A percentile compares a stretch with the other conserved stretches of the same genome.
Evolutionary conservation across 176 grass and related monocot species (phyloP).

Genomic region (Pontederia crassipes): DNA sequence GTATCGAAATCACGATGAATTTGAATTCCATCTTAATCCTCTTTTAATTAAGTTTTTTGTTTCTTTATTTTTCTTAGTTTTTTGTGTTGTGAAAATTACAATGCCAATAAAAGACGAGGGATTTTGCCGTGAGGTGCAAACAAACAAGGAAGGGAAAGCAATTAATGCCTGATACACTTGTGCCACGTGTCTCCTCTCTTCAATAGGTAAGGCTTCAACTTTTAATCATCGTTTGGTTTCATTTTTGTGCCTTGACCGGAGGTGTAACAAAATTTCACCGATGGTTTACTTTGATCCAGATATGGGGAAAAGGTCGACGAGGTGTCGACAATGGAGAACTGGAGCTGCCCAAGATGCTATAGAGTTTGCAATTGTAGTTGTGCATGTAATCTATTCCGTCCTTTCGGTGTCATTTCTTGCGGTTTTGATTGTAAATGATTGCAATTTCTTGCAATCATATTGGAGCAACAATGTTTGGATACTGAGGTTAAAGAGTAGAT

Average conservation of each 20-base stretch:
- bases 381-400: constrained; percentile 57
- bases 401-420: neutral
- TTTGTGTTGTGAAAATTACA: constrained; percentile 5
- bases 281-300: constrained; percentile 25
- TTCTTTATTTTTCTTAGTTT: neutral
- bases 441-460: constrained; percentile 38
- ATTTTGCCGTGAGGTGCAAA: constrained; percentile 59
- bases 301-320: constrained; percentile 74
- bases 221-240: neutral
- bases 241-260: constrained; percentile 5
- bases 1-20: too few species aligned
- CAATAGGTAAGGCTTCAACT: constrained; percentile 44
- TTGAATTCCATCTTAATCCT: neutral
- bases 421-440: neutral
- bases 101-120: constrained; percentile 85
- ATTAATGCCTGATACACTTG: constrained; percentile 46
- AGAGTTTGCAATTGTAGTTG: constrained; percentile 89
- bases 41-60: neutral
- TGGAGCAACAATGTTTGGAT: constrained; percentile 29
- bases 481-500: constrained; percentile 21
- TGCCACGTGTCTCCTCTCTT: constrained; percentile 50
- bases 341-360: constrained; percentile 88
- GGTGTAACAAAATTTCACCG: neutral
- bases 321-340: constrained; percentile 21
- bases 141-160: constrained; percentile 37